Evolutionary conservation across 2,329 filamentous ascomycete species (phyloP), one percentile per base, ranked within the genome.

Genomic region (Colletotrichum limetticola): DNA sequence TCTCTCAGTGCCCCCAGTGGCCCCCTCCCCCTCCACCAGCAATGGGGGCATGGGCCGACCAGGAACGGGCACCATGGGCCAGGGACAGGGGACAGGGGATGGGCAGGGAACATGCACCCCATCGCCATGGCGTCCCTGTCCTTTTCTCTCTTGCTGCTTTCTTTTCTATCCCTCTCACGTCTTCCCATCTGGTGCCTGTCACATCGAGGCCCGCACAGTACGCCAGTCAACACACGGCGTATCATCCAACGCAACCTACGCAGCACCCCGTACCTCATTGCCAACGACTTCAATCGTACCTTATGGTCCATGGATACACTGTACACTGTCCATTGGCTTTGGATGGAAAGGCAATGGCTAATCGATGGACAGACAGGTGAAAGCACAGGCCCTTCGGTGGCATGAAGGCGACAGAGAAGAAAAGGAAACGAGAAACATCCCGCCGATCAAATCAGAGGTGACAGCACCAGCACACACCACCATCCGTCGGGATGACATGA

Each of bases 401-500:
- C 42, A 49, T n/a, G 19, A n/a, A 19, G 19, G 16, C n/a, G 6
- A n/a, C 16, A 49, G 16, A n/a, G 42, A 49, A n/a, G 42, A n/a
- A 49, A 49, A 49, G 19, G 6, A 49, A 30, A 49, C 26, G 19
- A 37, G 14, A 30, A 30, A 19, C 24, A n/a, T 5, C 37, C 24
- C 61, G 30, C 57, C 49, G 58, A 42, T 32, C 66, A 53, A 49
- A 68, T 57, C 32, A 32, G 35, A 57, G 32, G 49, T 68, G 49
- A 14, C 24, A 32, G 32, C 30, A 42, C 37, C 14, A 42, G 37
- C 37, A 28, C 61, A 42, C 42, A 49, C 42, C 42, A 49, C 19
- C 14, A 42, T 42, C 37, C 37, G 19, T 49, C 42, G 16, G 42
- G 56, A 67, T 63, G 58, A 46, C 66, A 72, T 56, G 66, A 72